phyloP scores from a whole-genome alignment of 331 rosid genomes.

The Dryas integrifolia region DNA sequence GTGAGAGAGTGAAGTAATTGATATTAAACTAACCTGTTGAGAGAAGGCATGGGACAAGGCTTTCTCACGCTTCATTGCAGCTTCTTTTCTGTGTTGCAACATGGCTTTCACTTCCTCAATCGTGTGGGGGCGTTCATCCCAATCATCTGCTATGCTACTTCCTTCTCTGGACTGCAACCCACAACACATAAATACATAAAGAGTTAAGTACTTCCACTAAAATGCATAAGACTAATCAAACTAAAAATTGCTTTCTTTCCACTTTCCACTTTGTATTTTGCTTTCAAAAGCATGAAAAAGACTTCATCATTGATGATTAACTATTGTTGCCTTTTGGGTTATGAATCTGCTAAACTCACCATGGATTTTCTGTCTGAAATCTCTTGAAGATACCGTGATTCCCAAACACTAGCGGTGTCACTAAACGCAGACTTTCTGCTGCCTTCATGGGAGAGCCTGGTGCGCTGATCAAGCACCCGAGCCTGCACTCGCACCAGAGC shows the following conservation, averaged over 20 bases:
- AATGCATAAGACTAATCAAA: conserved; percentile 1
- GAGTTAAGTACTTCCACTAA: neutral
- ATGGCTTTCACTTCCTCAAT: conserved; percentile 90
- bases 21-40: conserved; percentile 57
- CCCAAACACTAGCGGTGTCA: conserved; percentile 61
- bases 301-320: neutral
- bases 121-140: conserved; percentile 90
- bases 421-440: conserved; percentile 73
- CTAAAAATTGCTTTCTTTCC: neutral
- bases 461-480: conserved; percentile 78
- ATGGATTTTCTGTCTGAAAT: conserved; percentile 75
- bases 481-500: conserved; percentile 90
- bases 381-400: conserved; percentile 72
- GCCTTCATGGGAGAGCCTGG: conserved; percentile 72
- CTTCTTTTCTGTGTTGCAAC: conserved; percentile 77
- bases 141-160: conserved; percentile 77
- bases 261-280: neutral
- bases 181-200: neutral
- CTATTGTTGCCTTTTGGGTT: neutral
- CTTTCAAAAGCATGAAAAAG: neutral
- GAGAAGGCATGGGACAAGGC: conserved; percentile 73
- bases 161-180: conserved; percentile 67
- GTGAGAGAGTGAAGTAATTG: neutral
- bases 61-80: conserved; percentile 75
- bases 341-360: conserved; percentile 39